Evolutionary conservation across 2,329 filamentous ascomycete genomes (phyloP).

Genomic region (Penicillium decumbens): DNA sequence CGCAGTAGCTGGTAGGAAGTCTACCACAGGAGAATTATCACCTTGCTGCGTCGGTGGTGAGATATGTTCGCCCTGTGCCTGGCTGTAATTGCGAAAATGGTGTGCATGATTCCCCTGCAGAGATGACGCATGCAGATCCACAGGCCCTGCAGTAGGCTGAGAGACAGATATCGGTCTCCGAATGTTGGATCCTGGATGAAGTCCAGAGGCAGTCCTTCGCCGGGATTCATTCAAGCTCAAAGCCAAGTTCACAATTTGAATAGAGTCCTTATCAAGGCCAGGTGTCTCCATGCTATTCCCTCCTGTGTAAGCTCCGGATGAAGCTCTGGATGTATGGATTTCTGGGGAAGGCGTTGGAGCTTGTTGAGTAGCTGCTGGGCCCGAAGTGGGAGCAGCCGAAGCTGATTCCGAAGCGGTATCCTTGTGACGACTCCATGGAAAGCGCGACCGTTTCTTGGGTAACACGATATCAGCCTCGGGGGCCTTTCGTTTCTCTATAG

Average conservation of each 20-base stretch:
- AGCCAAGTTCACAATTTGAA: conserved; percentile 89
- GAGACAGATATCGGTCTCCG: conserved; percentile 31
- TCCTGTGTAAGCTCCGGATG: conserved; percentile 12
- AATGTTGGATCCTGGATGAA: conserved; percentile 47
- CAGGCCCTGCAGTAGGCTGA: conserved; percentile 19
- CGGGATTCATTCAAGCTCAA: conserved; percentile 76
- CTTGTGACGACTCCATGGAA: conserved; percentile 33
- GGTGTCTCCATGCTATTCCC: conserved; percentile 14
- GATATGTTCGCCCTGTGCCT: conserved; percentile 24
- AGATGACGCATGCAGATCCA: conserved; percentile 20
- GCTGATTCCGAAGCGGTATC: conserved; percentile 31
- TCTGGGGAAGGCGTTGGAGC: conserved; percentile 9
- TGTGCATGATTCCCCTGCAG: conserved; percentile 13
- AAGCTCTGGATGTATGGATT: conserved; percentile 10
- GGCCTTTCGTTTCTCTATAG: conserved; percentile 40
- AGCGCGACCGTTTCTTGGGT: conserved; percentile 36
- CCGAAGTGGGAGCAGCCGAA: conserved; percentile 15
- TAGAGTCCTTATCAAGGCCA: conserved; percentile 66
- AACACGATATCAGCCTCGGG: conserved; percentile 33
- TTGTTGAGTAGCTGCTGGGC: conserved; percentile 9
- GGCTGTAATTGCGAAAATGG: conserved; percentile 21
- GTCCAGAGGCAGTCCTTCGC: conserved; percentile 58
- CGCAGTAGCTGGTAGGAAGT: conserved; percentile 27
- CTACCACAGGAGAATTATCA: conserved; percentile 23
- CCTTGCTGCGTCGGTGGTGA: conserved; percentile 8